Percentiles rank a stretch among this genome's conserved stretches.
Conservation (phyloP, 2,329 filamentous ascomycete genomes). For the Davidsoniella virescens region DNA sequence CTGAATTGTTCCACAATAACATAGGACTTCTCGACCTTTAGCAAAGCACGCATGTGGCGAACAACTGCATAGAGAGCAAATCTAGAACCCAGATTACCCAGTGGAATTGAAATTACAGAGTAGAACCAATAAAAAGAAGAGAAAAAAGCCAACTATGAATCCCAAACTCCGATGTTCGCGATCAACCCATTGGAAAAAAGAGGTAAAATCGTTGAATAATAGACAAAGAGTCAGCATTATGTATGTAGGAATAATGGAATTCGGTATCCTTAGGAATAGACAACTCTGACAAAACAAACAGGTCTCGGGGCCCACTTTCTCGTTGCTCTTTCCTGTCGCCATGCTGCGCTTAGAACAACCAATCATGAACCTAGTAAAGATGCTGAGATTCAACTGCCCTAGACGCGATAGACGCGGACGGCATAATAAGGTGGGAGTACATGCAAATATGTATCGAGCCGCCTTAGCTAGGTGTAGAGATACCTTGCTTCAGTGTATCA, state of each 20-base stretch:
- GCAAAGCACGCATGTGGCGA: neutral
- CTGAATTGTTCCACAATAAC: no score
- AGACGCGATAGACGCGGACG: conserved; percentile 3
- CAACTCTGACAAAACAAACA: neutral
- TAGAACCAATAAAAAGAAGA: neutral
- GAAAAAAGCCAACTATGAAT: neutral
- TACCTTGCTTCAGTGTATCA: neutral
- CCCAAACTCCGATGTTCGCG: neutral
- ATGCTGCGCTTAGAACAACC: neutral
- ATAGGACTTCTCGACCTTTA: no score
- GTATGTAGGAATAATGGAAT: neutral
- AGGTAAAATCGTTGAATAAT: neutral
- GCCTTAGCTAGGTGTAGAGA: no score
- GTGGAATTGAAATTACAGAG: neutral
- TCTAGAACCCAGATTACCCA: neutral
- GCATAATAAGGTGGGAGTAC: neutral
- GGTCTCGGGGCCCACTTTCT: neutral
- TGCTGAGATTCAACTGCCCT: neutral
- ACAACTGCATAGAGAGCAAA: neutral
- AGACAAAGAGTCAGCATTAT: no score
- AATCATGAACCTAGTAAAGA: neutral
- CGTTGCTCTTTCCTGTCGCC: neutral
- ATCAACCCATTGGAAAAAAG: neutral
- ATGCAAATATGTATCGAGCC: no score
- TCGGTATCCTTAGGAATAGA: neutral